Conservation (phyloP, 1,284 basidiomycete genomes). For the Violaceomyces palustris region DNA sequence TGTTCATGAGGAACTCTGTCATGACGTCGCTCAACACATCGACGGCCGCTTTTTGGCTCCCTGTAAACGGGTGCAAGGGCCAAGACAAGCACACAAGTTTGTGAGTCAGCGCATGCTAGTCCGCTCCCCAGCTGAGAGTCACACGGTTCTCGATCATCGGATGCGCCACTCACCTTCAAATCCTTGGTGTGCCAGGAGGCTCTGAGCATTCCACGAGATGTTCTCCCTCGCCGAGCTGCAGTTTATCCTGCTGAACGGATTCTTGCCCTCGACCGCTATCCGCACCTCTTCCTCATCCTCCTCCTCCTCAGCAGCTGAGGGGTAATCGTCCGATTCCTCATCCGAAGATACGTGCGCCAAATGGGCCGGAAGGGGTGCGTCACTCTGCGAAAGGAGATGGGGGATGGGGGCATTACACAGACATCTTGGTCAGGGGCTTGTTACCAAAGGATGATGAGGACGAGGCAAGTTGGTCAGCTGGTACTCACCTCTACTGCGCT, state of each 20-base stretch:
- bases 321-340: slow-evolving; percentile 35
- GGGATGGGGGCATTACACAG: too few relatives aligned
- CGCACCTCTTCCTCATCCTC: slow-evolving; percentile 4
- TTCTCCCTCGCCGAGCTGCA: slow-evolving; percentile 27
- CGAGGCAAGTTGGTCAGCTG: too few relatives aligned
- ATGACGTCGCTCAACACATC: slow-evolving; percentile 76
- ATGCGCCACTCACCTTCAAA: slow-evolving; percentile 39
- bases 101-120: too few relatives aligned
- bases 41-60: slow-evolving; percentile 64
- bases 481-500: slow-evolving; percentile 41
- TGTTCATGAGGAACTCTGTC: slow-evolving; percentile 74
- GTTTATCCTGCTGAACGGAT: slow-evolving; percentile 11
- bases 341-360: slow-evolving; percentile 36
- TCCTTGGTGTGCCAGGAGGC: slow-evolving; percentile 43
- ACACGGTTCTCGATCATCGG: too few relatives aligned
- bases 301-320: slow-evolving; percentile 29
- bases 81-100: too few relatives aligned
- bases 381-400: too few relatives aligned
- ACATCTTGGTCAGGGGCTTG: not conserved
- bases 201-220: slow-evolving; percentile 26
- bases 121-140: too few relatives aligned
- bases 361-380: slow-evolving; percentile 44
- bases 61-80: too few relatives aligned
- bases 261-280: not conserved
- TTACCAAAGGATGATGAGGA: too few relatives aligned